Evolutionary conservation across 371 early-diverging fungal genomes (phyloP), one percentile per base, ranked within the genome.

Genomic region (Zopfochytrium polystomum): DNA sequence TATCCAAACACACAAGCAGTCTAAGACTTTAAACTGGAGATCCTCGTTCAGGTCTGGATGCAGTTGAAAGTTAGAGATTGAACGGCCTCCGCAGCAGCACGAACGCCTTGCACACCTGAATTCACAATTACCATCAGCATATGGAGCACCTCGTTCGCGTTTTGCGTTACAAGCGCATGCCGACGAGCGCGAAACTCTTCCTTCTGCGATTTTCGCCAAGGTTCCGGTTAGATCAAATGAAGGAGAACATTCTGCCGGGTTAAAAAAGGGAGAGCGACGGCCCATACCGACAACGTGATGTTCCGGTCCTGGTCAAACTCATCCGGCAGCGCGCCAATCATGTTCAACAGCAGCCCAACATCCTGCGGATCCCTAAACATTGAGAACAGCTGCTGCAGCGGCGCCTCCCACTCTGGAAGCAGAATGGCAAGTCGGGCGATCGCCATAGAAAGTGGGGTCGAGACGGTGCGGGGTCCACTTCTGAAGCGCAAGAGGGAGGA

Each of bases 341-440:
- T 87, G 63, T 92, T 89, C 1, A 95, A 63, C 52, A 95, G 68
- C 54, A 85, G 25, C 26, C 32, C 58, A 57, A 34, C 51, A 55
- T 18, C 73, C 65, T 23, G 82, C 80, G 0, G 82, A 66, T 25
- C 71, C 32, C 86, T 83, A 70, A 63, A 71, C 58, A 25, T 38
- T 18, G 31, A 50, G 26, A 63, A 63, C 26, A 73, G 63, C 23
- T 69, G 62, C 52, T 70, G 75, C 2, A 92, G 81, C 7, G 89
- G 92, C 44, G 87, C 81, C 27, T 80, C 76, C 97, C 97, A 96
- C 7, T 86, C 84, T 0, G 74, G 63, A 61, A 90, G 65, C 61
- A 92, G 90, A 58, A 93, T 78, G 0, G 95, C 91, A 52, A 95
- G 63, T 55, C 85, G 91, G 0, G 92, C 94, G 34, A 94, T 65